Evolutionary conservation across 345 rosid species (phyloP), one percentile per base, ranked within the genome.

Genomic region (Aurinia saxatilis): DNA sequence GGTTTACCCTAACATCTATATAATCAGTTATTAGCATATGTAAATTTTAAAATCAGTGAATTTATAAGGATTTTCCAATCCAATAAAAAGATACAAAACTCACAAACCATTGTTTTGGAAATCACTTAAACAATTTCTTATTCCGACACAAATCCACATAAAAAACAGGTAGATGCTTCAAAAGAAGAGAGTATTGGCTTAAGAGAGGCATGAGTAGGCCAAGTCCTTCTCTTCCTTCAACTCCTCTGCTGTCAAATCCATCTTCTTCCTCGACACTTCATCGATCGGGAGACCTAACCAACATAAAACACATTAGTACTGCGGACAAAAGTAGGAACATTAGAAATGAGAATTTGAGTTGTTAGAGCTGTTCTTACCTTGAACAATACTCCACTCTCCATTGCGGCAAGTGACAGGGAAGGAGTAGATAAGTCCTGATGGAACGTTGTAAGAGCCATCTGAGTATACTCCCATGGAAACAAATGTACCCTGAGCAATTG

Each of bases 381-480:
- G 90, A 63, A 87, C 92, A 50, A 93, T 90, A 27, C 65, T 73
- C 99, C 99, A 93, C 62, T 93, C 95, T 73, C 99, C 99, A 60
- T 79, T 76, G 51, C 45, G 49, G 44, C 99, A 93, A 14, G 91
- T 90, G 4, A 93, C 97, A 0, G 99, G 99, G 80, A 90, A 93
- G 15, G 99, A 93, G 73, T 93, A 93, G 71, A 93, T 86, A 19
- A 93, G 87, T 25, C 99, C 99, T 70, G 99, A 73, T 37, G 99
- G 96, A 15, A 87, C 95, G 57, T 84, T 75, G 86, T 93, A 93
- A 9, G 99, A 93, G 33, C 99, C 99, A 81, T 93, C 97, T 1
- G 97, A 87, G 80, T 87, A 87, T 6, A 93, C 99, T 6, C 99
- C 99, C 99, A 93, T 93, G 66, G 97, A 93, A 71, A 90, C 97